These are phyloP conservation scores for Microcos paniculata DNA, from an alignment of 345 rosid genomes.

Conservation along the genomic window DNA sequence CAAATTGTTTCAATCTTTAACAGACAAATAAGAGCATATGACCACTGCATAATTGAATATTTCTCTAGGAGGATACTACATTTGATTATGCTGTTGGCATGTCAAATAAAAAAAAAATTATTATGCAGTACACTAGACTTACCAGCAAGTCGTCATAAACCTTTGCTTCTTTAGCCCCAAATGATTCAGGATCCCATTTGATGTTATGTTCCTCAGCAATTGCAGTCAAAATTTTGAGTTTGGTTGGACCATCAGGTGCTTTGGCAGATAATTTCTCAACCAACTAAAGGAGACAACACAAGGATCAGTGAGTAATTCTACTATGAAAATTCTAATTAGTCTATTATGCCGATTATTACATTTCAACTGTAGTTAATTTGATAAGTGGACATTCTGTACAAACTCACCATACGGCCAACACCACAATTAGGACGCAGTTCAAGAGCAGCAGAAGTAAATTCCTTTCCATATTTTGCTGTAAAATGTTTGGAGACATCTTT, in stretches of 20 bases:
- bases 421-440: conserved; percentile 83
- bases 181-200: conserved; percentile 68
- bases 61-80: neutral
- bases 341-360: neutral
- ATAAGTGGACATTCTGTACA: neutral
- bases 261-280: conserved; percentile 76
- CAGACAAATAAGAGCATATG: neutral
- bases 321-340: neutral
- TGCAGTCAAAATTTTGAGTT: conserved; percentile 63
- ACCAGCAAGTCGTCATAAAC: conserved; percentile 60
- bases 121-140: conserved; percentile 18
- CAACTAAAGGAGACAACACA: conserved; percentile 42
- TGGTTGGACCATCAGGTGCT: conserved; percentile 84
- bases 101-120: conserved; percentile 5
- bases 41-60: neutral
- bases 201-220: conserved; percentile 82
- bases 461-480: conserved; percentile 86
- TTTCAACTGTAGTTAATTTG: neutral
- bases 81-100: neutral
- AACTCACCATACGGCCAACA: conserved; percentile 77
- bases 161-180: conserved; percentile 52
- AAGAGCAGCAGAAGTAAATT: conserved; percentile 67
- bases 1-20: conserved; percentile 11
- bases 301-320: neutral
- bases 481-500: conserved; percentile 70